Evolutionary conservation across 352 stramenopile genomes (phyloP).

Genomic region (Globisporangium recalcitrans): DNA sequence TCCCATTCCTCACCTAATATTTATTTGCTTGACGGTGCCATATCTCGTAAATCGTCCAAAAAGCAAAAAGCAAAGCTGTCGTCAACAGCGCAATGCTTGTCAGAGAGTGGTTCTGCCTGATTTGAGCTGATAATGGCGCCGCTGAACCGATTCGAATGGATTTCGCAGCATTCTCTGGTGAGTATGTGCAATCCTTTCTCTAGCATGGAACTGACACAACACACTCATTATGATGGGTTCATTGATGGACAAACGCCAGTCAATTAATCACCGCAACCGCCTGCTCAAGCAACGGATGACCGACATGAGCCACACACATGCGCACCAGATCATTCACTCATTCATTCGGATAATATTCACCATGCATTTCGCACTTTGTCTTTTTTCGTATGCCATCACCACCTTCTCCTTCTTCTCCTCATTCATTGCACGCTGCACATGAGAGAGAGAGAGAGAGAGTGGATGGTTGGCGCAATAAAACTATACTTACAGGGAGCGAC

Average conservation of each 20-base stretch:
- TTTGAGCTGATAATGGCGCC: neutral
- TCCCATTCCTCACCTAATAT: no score
- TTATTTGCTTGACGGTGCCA: neutral
- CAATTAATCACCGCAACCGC: neutral
- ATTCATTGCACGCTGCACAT: neutral
- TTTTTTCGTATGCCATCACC: neutral
- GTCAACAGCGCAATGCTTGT: neutral
- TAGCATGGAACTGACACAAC: neutral
- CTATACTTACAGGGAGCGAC: conserved; percentile 1
- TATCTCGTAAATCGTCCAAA: no score
- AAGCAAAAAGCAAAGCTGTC: no score
- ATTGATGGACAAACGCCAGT: neutral
- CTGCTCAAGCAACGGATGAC: neutral
- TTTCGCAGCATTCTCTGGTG: neutral
- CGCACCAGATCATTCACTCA: neutral
- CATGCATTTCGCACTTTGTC: neutral
- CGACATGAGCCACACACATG: neutral
- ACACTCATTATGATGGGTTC: neutral
- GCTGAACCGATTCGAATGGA: neutral
- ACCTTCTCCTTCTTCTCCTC: neutral
- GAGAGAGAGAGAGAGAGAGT: neutral
- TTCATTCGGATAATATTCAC: neutral
- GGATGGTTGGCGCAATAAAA: neutral
- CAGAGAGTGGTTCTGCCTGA: neutral
- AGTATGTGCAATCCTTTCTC: neutral